Conservation (phyloP, 192 early-diverging fungal species). For the Rhizoclosmatium globosum region DNA sequence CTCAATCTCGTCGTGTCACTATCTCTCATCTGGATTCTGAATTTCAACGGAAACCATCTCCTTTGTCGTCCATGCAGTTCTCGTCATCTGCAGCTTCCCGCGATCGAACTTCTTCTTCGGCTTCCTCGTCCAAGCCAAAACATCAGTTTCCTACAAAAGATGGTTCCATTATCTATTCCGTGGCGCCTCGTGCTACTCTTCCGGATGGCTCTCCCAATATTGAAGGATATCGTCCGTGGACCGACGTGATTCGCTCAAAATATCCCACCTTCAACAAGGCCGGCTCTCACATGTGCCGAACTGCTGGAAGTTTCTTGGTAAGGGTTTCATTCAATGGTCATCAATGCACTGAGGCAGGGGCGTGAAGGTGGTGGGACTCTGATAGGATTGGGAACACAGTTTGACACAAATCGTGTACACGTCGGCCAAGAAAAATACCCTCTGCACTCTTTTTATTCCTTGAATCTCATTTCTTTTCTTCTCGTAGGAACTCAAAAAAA, state of each 20-base stretch:
- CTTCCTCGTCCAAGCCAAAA: background rate
- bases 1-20: background rate
- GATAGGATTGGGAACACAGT: too few species aligned
- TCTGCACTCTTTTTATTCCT: background rate
- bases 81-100: background rate
- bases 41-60: background rate
- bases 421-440: too few species aligned
- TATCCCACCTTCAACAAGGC: conserved; percentile 16
- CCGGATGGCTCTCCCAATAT: background rate
- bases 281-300: conserved; percentile 1
- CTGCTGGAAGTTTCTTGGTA: background rate
- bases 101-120: background rate
- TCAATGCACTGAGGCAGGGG: too few species aligned
- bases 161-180: background rate
- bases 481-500: background rate
- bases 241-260: conserved; percentile 17
- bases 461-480: background rate
- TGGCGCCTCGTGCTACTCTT: background rate
- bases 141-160: background rate
- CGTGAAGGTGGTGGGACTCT: too few species aligned
- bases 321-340: background rate
- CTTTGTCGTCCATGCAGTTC: background rate
- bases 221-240: conserved; percentile 22
- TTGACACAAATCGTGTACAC: too few species aligned
- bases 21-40: background rate